Conservation (phyloP, 805 yeast species). For the Millerozyma acaciae region DNA sequence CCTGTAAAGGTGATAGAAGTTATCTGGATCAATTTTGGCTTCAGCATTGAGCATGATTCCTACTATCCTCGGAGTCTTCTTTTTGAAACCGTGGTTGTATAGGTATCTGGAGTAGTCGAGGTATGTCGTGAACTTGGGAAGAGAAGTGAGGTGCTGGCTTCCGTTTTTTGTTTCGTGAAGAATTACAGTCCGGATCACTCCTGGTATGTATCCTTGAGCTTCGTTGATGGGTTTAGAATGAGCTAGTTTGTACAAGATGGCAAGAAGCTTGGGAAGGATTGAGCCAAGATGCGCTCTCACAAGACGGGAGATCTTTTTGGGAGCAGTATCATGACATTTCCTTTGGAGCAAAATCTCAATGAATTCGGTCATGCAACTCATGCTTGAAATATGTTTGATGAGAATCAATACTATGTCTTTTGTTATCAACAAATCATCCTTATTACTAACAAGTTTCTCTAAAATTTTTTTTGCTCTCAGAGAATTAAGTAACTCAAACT, state of each 20-base stretch:
- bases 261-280: slow-evolving; percentile 28
- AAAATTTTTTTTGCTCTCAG: slow-evolving; percentile 24
- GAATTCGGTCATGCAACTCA: slow-evolving; percentile 20
- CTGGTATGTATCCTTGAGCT: background rate
- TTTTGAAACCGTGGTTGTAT: slow-evolving; percentile 14
- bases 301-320: slow-evolving; percentile 3
- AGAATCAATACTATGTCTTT: slow-evolving; percentile 29
- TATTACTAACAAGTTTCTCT: slow-evolving; percentile 19
- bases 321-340: slow-evolving; percentile 2
- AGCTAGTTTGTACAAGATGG: slow-evolving; percentile 16
- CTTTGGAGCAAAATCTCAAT: slow-evolving; percentile 10
- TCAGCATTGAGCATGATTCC: slow-evolving; percentile 39
- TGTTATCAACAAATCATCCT: slow-evolving; percentile 22
- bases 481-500: slow-evolving; percentile 30
- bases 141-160: slow-evolving; percentile 5
- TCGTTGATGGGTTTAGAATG: slow-evolving; percentile 4
- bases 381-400: slow-evolving; percentile 25
- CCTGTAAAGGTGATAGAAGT: slow-evolving; percentile 26
- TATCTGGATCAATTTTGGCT: slow-evolving; percentile 22
- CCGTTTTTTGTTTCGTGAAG: too few relatives aligned
- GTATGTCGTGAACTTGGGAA: background rate
- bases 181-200: too few relatives aligned
- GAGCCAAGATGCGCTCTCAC: slow-evolving; percentile 13
- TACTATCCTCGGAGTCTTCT: slow-evolving; percentile 23
- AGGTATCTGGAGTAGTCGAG: slow-evolving; percentile 26